Evolutionary conservation across 129 eudicot genomes (phyloP).

Genomic region (Apium graveolens): DNA sequence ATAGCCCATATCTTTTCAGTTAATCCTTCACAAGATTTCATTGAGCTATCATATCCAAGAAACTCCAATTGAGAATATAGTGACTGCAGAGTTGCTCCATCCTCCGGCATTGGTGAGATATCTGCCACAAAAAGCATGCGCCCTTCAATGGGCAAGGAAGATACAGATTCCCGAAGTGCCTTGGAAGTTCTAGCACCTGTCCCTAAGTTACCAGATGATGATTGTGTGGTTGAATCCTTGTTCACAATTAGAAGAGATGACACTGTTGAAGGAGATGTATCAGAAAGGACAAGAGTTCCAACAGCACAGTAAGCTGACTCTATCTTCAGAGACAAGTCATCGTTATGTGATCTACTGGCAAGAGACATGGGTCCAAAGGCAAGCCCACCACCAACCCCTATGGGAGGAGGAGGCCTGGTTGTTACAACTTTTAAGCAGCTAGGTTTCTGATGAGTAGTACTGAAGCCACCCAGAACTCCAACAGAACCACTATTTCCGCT

Average conservation of each 20-base stretch:
- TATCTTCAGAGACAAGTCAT: slow-evolving; percentile 74
- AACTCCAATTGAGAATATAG: slow-evolving; percentile 72
- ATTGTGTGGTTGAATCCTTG: slow-evolving; percentile 60
- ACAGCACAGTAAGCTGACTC: slow-evolving; percentile 88
- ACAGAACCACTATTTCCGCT: slow-evolving; percentile 54
- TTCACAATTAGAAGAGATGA: slow-evolving; percentile 80
- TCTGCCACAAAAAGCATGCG: slow-evolving; percentile 95
- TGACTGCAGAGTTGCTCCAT: slow-evolving; percentile 71
- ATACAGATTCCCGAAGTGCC: slow-evolving; percentile 83
- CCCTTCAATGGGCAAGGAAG: slow-evolving; percentile 86
- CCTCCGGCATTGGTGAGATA: slow-evolving; percentile 68
- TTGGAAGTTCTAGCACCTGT: slow-evolving; percentile 62
- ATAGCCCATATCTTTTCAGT: slow-evolving; percentile 82
- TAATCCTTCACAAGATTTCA: slow-evolving; percentile 68
- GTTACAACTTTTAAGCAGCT: slow-evolving; percentile 83
- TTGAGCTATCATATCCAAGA: slow-evolving; percentile 46
- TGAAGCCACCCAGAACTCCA: slow-evolving; percentile 53
- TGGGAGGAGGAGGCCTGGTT: slow-evolving; percentile 87
- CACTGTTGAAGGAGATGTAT: slow-evolving; percentile 76
- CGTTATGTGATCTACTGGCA: slow-evolving; percentile 64
- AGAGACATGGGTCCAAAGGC: slow-evolving; percentile 70
- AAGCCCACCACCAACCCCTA: slow-evolving; percentile 83
- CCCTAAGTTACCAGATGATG: slow-evolving; percentile 61
- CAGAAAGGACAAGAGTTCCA: slow-evolving; percentile 87
- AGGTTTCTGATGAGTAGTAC: slow-evolving; percentile 50